A percentile compares a stretch with the other conserved stretches of the same genome.
These are phyloP conservation scores for Daldinia grandis DNA, from an alignment of 495 filamentous ascomycete genomes.

Conservation along the genomic window DNA sequence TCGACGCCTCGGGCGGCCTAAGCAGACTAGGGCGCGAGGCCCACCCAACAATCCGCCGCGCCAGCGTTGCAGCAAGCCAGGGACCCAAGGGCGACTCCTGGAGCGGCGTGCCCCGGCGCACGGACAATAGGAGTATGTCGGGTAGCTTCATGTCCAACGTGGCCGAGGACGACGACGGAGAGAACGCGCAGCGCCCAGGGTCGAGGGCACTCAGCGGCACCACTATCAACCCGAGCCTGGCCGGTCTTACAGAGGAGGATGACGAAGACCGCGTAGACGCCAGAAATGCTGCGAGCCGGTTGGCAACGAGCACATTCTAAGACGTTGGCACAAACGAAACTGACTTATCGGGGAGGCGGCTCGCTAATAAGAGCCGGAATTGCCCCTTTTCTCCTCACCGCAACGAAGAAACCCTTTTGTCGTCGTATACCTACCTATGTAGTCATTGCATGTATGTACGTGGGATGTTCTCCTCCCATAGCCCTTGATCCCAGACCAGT, in stretches of 20 bases:
- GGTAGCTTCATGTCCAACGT: slow-evolving; percentile 67
- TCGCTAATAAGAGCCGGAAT: slow-evolving; percentile 31
- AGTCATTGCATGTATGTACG: slow-evolving; percentile 29
- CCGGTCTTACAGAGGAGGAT: slow-evolving; percentile 79
- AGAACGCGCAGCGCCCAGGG: slow-evolving; percentile 50
- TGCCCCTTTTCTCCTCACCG: slow-evolving; percentile 4
- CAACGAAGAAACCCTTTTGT: slow-evolving; percentile 7
- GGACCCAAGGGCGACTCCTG: slow-evolving; percentile 96
- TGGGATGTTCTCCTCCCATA: slow-evolving; percentile 5
- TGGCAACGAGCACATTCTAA: slow-evolving; percentile 93
- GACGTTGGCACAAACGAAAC: slow-evolving; percentile 1
- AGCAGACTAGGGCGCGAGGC: slow-evolving; percentile 87
- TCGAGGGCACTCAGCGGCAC: slow-evolving; percentile 64
- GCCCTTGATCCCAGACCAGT: slow-evolving; percentile 10
- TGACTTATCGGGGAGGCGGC: slow-evolving; percentile 15
- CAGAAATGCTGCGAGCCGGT: slow-evolving; percentile 88
- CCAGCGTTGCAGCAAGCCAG: slow-evolving; percentile 84
- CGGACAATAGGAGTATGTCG: slow-evolving; percentile 73
- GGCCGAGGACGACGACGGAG: slow-evolving; percentile 56
- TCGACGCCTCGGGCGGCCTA: slow-evolving; percentile 89
- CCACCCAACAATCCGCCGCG: slow-evolving; percentile 76
- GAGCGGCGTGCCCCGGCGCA: slow-evolving; percentile 89
- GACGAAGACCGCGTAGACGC: slow-evolving; percentile 96
- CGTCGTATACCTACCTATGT: slow-evolving; percentile 38
- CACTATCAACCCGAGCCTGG: slow-evolving; percentile 62